Evolutionary conservation across 1,284 basidiomycete genomes (phyloP).

Genomic region (Pseudozyma sp.): DNA sequence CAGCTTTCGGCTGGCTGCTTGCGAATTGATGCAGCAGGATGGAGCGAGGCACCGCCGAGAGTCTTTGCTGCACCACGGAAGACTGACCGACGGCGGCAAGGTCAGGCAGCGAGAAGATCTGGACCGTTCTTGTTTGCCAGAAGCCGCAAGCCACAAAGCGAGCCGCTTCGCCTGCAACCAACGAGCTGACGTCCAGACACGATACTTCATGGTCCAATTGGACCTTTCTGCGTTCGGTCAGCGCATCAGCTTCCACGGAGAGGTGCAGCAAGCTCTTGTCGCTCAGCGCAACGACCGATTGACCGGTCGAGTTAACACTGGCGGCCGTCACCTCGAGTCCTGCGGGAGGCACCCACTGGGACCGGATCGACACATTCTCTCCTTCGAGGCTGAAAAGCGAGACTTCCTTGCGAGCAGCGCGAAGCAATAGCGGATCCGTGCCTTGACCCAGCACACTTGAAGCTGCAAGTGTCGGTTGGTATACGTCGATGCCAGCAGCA

Average conservation of each 20-base stretch:
- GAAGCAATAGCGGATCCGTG: slow-evolving; percentile 11
- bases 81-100: slow-evolving; percentile 69
- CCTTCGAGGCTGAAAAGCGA: slow-evolving; percentile 20
- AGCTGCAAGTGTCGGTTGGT: slow-evolving; percentile 21
- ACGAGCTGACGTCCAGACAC: slow-evolving; percentile 64
- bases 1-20: slow-evolving; percentile 13
- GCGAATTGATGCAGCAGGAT: slow-evolving; percentile 79
- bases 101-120: slow-evolving; percentile 74
- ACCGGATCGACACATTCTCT: slow-evolving; percentile 1
- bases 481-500: slow-evolving; percentile 9
- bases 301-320: slow-evolving; percentile 74
- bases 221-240: slow-evolving; percentile 9
- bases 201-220: slow-evolving; percentile 63
- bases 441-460: slow-evolving; percentile 7
- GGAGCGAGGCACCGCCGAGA: slow-evolving; percentile 75
- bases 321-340: slow-evolving; percentile 33
- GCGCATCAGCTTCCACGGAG: slow-evolving; percentile 71
- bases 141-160: slow-evolving; percentile 76
- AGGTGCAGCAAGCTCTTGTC: slow-evolving; percentile 75
- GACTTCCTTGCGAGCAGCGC: slow-evolving; percentile 12
- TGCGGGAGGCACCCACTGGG: slow-evolving; percentile 21
- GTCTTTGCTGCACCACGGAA: slow-evolving; percentile 20
- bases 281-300: slow-evolving; percentile 77
- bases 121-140: slow-evolving; percentile 79
- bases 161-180: slow-evolving; percentile 38